Evolutionary conservation across 495 filamentous ascomycete species (phyloP).

Genomic region (Neurospora sublineolata): DNA sequence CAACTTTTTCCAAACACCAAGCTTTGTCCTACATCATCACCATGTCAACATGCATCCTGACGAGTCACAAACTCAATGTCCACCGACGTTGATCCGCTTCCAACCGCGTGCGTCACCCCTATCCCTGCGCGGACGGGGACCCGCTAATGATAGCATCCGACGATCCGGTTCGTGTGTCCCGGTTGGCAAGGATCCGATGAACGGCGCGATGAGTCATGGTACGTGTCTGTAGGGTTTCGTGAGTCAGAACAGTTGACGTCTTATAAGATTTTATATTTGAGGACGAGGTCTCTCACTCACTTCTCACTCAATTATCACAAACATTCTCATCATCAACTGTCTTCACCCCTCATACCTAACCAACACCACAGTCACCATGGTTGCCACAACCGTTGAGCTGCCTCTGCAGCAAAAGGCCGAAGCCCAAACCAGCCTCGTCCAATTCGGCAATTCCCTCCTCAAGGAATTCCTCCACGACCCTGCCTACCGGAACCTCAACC

Average conservation of each 20-base stretch:
- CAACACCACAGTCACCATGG: background rate
- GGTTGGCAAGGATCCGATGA: background rate
- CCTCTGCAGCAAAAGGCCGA: background rate
- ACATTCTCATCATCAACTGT: background rate
- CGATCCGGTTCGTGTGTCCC: background rate
- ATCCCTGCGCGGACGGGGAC: too few relatives aligned
- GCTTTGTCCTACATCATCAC: background rate
- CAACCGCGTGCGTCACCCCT: background rate
- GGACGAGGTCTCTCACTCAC: too few relatives aligned
- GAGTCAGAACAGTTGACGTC: background rate
- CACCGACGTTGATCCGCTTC: background rate
- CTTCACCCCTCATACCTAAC: background rate
- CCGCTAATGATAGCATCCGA: background rate
- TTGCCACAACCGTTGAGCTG: background rate
- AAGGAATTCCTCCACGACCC: constrained; percentile 64
- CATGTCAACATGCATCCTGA: background rate
- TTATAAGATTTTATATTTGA: background rate
- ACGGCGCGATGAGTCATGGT: background rate
- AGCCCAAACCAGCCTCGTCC: background rate
- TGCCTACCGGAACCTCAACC: constrained; percentile 64
- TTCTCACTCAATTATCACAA: background rate
- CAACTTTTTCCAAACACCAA: too few relatives aligned
- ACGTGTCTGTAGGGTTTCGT: too few relatives aligned
- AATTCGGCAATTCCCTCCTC: constrained; percentile 49
- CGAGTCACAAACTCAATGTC: background rate